Conservation (phyloP, 768 basidiomycete genomes). For the Phallus indusiatus region DNA sequence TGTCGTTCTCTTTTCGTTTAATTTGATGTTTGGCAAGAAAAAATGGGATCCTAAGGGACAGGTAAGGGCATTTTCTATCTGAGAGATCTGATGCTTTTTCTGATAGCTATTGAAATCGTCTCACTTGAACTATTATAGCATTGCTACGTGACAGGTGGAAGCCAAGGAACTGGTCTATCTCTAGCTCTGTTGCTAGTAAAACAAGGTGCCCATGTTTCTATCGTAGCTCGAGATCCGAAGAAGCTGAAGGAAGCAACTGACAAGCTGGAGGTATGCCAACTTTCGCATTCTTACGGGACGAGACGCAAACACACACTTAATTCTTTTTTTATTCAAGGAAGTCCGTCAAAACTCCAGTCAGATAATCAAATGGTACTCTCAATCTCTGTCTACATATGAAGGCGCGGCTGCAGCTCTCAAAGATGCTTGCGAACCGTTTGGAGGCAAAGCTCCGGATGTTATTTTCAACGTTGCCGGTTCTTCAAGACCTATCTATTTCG, state of each 20-base stretch:
- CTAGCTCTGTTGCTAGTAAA: slow-evolving; percentile 28
- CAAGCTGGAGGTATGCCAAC: slow-evolving; percentile 23
- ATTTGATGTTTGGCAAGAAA: slow-evolving; percentile 18
- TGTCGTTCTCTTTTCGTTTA: background rate
- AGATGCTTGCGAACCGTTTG: slow-evolving; percentile 43
- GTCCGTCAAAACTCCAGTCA: slow-evolving; percentile 47
- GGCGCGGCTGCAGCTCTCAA: slow-evolving; percentile 54
- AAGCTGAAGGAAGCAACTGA: slow-evolving; percentile 24
- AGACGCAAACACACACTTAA: background rate
- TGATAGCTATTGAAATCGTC: background rate
- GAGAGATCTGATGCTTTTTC: background rate
- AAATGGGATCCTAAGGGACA: slow-evolving; percentile 42
- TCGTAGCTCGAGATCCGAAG: slow-evolving; percentile 28
- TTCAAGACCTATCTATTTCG: slow-evolving; percentile 60
- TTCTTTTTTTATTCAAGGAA: slow-evolving; percentile 31
- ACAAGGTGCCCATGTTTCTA: slow-evolving; percentile 32
- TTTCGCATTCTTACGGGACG: background rate
- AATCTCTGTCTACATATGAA: slow-evolving; percentile 43
- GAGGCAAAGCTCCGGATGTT: slow-evolving; percentile 58
- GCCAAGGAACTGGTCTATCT: slow-evolving; percentile 31
- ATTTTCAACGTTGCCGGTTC: slow-evolving; percentile 74
- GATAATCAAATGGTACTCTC: slow-evolving; percentile 55
- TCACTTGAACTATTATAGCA: slow-evolving; percentile 19
- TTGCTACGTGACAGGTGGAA: slow-evolving; percentile 35
- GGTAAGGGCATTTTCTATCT: slow-evolving; percentile 19